phyloP scores from a whole-genome alignment of 2,329 filamentous ascomycete species.

The Aspergillus melleus region DNA sequence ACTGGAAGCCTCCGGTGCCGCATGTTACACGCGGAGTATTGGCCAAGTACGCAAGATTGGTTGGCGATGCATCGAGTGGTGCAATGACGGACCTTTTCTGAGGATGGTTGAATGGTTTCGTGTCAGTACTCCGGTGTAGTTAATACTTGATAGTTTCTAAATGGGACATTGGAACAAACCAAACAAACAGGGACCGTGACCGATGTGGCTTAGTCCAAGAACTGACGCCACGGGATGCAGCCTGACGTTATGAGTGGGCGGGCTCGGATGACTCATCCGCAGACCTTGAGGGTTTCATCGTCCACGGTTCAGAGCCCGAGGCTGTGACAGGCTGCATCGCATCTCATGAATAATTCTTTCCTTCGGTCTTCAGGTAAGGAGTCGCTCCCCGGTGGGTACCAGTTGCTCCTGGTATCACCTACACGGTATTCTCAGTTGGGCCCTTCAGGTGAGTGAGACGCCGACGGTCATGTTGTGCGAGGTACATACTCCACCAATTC shows the following conservation, averaged over 20 bases:
- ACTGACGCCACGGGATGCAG: constrained; percentile 13
- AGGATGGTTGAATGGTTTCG: background rate
- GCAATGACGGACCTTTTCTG: constrained; percentile 80
- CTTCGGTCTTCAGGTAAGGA: background rate
- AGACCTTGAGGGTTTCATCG: constrained; percentile 3
- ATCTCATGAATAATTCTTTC: background rate
- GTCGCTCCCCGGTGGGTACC: background rate
- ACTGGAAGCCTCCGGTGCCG: constrained; percentile 70
- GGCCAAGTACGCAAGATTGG: constrained; percentile 85
- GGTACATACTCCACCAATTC: background rate
- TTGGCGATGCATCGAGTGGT: constrained; percentile 88
- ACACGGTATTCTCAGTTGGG: constrained; percentile 3
- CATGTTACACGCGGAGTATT: constrained; percentile 78
- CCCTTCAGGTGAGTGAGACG: constrained; percentile 1
- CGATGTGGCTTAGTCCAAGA: constrained; percentile 11
- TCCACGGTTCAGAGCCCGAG: constrained; percentile 18
- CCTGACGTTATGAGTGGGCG: constrained; percentile 20
- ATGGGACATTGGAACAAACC: background rate
- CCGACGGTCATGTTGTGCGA: background rate
- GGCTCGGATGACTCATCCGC: constrained; percentile 10
- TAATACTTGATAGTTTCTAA: too few species aligned
- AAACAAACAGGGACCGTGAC: too few species aligned
- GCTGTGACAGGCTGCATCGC: constrained; percentile 16
- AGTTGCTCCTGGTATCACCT: background rate
- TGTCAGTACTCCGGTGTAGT: too few species aligned